phyloP scores from a whole-genome alignment of 2,329 filamentous ascomycete genomes.

The Colletotrichum echinochloae region DNA sequence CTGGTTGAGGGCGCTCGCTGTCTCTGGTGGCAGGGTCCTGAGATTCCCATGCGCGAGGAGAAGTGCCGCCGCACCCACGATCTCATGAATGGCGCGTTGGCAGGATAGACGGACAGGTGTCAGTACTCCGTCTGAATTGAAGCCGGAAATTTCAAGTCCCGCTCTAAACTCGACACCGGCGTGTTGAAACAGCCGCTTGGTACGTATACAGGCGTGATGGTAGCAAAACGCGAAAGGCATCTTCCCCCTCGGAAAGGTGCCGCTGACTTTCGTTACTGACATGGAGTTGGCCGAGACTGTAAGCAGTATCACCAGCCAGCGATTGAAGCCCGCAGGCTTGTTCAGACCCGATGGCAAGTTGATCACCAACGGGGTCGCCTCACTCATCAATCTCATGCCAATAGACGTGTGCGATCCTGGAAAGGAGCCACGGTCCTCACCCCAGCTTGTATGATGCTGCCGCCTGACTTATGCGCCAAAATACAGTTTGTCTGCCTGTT shows the following conservation, averaged over 20 bases:
- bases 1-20: neutral
- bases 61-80: conserved; percentile 5
- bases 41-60: neutral
- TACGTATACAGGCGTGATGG: conserved; percentile 19
- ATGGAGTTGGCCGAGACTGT: conserved; percentile 6
- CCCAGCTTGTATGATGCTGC: conserved; percentile 27
- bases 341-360: conserved; percentile 8
- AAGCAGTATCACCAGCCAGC: conserved; percentile 10
- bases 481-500: conserved; percentile 5
- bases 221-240: neutral
- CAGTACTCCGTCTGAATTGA: neutral
- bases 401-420: conserved; percentile 21
- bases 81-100: conserved; percentile 14
- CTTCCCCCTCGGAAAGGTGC: neutral
- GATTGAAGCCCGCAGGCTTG: conserved; percentile 1
- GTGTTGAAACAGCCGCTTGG: neutral
- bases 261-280: too few relatives aligned
- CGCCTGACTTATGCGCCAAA: conserved; percentile 11
- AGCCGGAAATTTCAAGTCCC: neutral
- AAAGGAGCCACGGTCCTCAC: conserved; percentile 22
- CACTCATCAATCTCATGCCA: conserved; percentile 22
- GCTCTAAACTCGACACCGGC: neutral
- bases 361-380: conserved; percentile 15
- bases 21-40: neutral
- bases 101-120: neutral